Base-by-base conservation (phyloP, 768 basidiomycete genomes). In the Boletus pseudopeckii region DNA sequence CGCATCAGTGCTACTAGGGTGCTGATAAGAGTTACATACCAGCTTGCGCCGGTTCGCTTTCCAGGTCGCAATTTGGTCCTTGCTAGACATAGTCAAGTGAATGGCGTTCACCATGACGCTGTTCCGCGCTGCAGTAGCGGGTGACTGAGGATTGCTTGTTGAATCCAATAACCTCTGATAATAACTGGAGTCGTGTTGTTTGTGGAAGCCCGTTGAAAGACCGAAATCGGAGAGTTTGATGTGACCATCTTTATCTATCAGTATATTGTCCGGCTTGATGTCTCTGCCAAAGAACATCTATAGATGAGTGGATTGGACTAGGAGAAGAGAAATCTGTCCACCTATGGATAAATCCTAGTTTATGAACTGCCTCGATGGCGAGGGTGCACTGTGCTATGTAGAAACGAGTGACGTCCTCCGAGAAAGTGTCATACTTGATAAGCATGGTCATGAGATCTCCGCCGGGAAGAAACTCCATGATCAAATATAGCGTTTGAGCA, bases 371-470 rank as follows among this genome's bases (percentile, higher is more conserved):
- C 68, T 98, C 96, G 57, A 99, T 98, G 8, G 97, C 97, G 17
- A 98, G 79, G 46, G 96, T 89, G 72, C 94, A 98, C 74, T 99
- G 88, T n/a, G 97, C 97, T 66, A 99, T 92, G 72, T 99, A 98
- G 72, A 98, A 98, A 48, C 96, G 82, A 52, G 93, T 93, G 14
- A 98, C 96, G 63, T 98, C 97, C 73, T 98, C 96, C 0, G 91
- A 91, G 73, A 98, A 98, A 0, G 95, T 97, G 69, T 98, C 97
- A 73, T 98, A 98, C 73, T 98, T 98, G 79, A 98, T 98, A 53
- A 98, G 79, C 96, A 98, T 98, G 5, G 95, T 97, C 97, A 99
- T 98, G 56, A 98, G 78, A 69, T 99, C 97, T 32, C 97, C 97
- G 43, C 97, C 97, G 51, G 96, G 95, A 43, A 99, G 78, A 72